A percentile compares a stretch with the other conserved stretches of the same genome.
Conservation (phyloP, 1,284 basidiomycete species). For the Puccinia horiana region DNA sequence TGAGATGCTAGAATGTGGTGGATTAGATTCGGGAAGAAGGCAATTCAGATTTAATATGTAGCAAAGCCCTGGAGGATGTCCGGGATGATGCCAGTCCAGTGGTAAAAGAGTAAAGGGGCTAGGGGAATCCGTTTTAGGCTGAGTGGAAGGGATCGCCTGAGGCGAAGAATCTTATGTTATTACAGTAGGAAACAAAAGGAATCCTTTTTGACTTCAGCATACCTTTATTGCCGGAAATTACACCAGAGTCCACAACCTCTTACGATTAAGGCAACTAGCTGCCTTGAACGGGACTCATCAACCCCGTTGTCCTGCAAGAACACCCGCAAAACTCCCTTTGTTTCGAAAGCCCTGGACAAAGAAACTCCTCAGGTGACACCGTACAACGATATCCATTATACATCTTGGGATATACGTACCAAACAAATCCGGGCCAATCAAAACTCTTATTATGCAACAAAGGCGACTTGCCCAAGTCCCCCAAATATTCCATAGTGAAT, state of each 20-base stretch:
- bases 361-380: conserved; percentile 15
- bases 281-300: not conserved
- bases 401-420: not conserved
- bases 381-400: conserved; percentile 14
- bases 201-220: not conserved
- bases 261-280: conserved; percentile 6
- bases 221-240: not conserved
- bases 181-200: conserved; percentile 36
- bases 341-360: not conserved
- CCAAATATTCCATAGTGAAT: not conserved
- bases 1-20: not conserved
- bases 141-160: conserved; percentile 9
- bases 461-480: not conserved
- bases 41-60: not conserved
- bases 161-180: not conserved
- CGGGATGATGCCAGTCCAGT: not conserved
- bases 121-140: not conserved
- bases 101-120: not conserved
- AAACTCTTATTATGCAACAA: not conserved
- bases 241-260: not conserved
- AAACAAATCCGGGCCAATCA: not conserved
- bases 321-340: not conserved
- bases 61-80: not conserved
- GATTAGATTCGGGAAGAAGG: not conserved
- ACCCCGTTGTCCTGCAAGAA: not conserved